Percentiles rank a stretch among this genome's conserved stretches.
phyloP scores from a whole-genome alignment of 1,284 basidiomycete genomes.

The Trametes versicolor region DNA sequence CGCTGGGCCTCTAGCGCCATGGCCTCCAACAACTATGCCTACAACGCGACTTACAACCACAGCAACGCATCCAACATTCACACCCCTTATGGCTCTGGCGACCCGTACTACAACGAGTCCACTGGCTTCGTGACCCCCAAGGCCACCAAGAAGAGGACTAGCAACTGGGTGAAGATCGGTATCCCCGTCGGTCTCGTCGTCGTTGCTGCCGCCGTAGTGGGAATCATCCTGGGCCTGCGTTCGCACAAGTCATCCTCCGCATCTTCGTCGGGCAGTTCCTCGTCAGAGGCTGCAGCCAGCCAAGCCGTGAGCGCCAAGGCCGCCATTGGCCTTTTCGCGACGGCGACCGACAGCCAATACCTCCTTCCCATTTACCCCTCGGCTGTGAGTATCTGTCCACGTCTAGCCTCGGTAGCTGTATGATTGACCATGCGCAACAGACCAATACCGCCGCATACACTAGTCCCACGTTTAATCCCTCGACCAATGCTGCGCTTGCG shows the following conservation, averaged over 20 bases:
- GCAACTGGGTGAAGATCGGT: constrained; percentile 74
- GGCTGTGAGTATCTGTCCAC: constrained; percentile 63
- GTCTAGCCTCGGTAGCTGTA: not conserved
- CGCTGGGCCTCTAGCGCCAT: constrained; percentile 40
- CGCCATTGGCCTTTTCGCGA: constrained; percentile 72
- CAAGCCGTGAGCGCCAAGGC: constrained; percentile 66
- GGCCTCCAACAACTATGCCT: constrained; percentile 56
- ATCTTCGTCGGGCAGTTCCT: constrained; percentile 36
- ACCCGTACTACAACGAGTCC: constrained; percentile 74
- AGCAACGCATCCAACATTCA: constrained; percentile 33
- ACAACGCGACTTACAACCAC: constrained; percentile 57
- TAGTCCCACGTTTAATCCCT: constrained; percentile 74
- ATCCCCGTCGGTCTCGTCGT: constrained; percentile 71
- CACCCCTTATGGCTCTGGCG: constrained; percentile 61
- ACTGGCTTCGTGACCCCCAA: constrained; percentile 69
- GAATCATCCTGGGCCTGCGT: constrained; percentile 77
- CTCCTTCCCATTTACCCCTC: constrained; percentile 91
- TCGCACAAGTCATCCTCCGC: constrained; percentile 51
- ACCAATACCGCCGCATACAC: constrained; percentile 85
- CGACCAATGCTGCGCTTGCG: constrained; percentile 56
- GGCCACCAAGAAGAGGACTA: constrained; percentile 49
- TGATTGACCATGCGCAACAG: constrained; percentile 48
- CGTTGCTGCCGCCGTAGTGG: constrained; percentile 81
- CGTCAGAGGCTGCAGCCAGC: constrained; percentile 45
- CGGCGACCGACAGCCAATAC: constrained; percentile 76